These are phyloP conservation scores for Pseudohalonectria lignicola DNA, from an alignment of 2,329 filamentous ascomycete genomes.

Conservation along the genomic window DNA sequence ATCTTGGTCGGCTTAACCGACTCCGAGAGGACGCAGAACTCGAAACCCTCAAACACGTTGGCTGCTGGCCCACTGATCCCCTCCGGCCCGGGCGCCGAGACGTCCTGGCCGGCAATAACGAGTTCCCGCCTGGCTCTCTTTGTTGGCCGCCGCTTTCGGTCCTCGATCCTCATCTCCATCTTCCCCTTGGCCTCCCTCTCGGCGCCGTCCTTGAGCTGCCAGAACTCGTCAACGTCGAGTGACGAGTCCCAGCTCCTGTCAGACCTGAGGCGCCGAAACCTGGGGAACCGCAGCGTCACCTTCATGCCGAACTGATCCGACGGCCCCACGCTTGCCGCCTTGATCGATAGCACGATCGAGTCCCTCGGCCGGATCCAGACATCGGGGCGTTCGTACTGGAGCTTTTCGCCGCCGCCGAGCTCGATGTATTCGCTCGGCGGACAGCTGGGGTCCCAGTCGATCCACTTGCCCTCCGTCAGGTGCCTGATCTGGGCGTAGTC, in stretches of 20 bases:
- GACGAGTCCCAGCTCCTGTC: constrained; percentile 79
- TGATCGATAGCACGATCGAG: constrained; percentile 78
- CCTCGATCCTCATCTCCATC: constrained; percentile 64
- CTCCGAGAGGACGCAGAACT: constrained; percentile 78
- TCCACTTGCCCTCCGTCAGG: constrained; percentile 85
- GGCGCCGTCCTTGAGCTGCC: constrained; percentile 55
- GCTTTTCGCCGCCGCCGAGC: constrained; percentile 62
- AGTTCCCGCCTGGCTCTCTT: constrained; percentile 60
- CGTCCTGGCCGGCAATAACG: constrained; percentile 60
- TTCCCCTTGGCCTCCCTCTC: constrained; percentile 65
- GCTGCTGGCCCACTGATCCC: constrained; percentile 26
- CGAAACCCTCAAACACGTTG: constrained; percentile 62
- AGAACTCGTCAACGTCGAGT: constrained; percentile 67
- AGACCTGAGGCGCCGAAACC: constrained; percentile 70
- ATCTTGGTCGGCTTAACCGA: constrained; percentile 58
- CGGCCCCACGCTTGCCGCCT: constrained; percentile 66
- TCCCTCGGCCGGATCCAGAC: constrained; percentile 88
- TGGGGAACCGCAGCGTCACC: constrained; percentile 78
- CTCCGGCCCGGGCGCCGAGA: constrained; percentile 17
- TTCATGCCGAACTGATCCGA: constrained; percentile 71
- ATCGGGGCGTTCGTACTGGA: constrained; percentile 70
- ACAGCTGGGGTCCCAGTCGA: constrained; percentile 65
- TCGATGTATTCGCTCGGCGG: constrained; percentile 73
- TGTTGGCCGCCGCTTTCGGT: constrained; percentile 38
- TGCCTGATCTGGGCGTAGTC: constrained; percentile 80